Percentiles rank a stretch among this genome's conserved stretches.
Conservation (phyloP, 192 early-diverging fungal genomes). For the Thamnidium elegans region DNA sequence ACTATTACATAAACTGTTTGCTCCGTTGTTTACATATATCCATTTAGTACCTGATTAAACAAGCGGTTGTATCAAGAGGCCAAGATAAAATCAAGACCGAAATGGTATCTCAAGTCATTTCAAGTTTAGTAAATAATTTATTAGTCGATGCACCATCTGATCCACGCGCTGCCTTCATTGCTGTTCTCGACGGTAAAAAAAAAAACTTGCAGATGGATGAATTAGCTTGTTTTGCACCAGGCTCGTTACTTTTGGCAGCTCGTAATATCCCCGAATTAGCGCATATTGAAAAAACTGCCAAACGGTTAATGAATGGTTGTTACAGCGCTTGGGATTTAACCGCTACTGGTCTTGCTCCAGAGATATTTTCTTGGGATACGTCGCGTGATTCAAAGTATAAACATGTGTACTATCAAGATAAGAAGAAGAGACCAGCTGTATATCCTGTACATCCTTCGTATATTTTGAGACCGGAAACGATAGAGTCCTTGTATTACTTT, state of each 20-base stretch:
- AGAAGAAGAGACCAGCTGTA: slow-evolving; percentile 1
- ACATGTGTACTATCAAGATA: not conserved
- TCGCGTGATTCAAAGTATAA: not conserved
- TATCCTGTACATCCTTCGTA: slow-evolving; percentile 3
- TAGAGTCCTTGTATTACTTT: slow-evolving; percentile 72
- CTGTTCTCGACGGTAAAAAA: slow-evolving; percentile 7
- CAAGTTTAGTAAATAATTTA: slow-evolving; percentile 27
- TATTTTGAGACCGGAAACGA: slow-evolving; percentile 48
- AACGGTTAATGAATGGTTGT: slow-evolving; percentile 43
- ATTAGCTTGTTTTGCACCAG: slow-evolving; percentile 53
- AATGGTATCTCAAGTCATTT: slow-evolving; percentile 32
- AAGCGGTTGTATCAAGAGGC: slow-evolving; percentile 45
- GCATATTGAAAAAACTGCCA: slow-evolving; percentile 35
- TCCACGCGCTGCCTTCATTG: slow-evolving; percentile 11
- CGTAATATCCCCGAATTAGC: slow-evolving; percentile 38
- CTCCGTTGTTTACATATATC: too few species aligned
- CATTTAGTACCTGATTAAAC: slow-evolving; percentile 58
- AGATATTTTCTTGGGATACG: slow-evolving; percentile 37
- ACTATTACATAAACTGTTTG: too few species aligned
- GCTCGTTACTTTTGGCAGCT: slow-evolving; percentile 46
- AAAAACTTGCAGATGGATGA: slow-evolving; percentile 18
- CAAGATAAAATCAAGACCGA: slow-evolving; percentile 30
- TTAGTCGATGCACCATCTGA: slow-evolving; percentile 12
- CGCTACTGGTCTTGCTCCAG: slow-evolving; percentile 52
- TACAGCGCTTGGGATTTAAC: slow-evolving; percentile 45